phyloP scores from a whole-genome alignment of 2,329 filamentous ascomycete genomes.

The Bretziella fagacearum region DNA sequence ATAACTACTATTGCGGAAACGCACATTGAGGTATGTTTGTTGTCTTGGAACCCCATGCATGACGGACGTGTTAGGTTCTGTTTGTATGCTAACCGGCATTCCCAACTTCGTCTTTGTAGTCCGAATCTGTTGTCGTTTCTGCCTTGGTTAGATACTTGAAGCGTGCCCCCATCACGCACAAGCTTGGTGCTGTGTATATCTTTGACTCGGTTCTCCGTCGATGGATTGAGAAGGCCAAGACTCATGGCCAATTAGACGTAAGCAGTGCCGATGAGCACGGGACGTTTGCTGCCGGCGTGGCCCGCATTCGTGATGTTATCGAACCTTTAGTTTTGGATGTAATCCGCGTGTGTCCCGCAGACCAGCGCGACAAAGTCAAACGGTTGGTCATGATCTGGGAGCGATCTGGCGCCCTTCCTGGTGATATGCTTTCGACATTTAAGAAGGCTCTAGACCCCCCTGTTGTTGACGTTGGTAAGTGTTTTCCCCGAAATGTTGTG shows the following conservation, averaged over 20 bases:
- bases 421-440: conserved; percentile 61
- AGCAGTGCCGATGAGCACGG: conserved; percentile 62
- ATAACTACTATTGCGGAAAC: conserved; percentile 76
- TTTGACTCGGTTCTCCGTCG: conserved; percentile 99
- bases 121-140: conserved; percentile 74
- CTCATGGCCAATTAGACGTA: conserved; percentile 65
- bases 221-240: conserved; percentile 92
- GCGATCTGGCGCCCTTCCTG: conserved; percentile 79
- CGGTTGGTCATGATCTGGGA: conserved; percentile 98
- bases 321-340: conserved; percentile 93
- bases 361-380: conserved; percentile 90
- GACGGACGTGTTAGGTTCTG: too few species aligned
- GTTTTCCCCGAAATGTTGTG: too few species aligned
- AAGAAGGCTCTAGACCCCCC: conserved; percentile 59
- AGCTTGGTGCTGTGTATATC: conserved; percentile 97
- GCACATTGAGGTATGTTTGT: conserved; percentile 62
- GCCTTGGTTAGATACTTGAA: conserved; percentile 61
- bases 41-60: too few species aligned
- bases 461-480: too few species aligned
- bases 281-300: conserved; percentile 84
- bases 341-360: conserved; percentile 67
- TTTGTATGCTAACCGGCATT: conserved; percentile 15
- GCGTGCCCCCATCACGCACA: conserved; percentile 85
- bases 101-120: conserved; percentile 38
- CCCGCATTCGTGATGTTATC: conserved; percentile 90